Evolutionary conservation across 2,329 filamentous ascomycete genomes (phyloP).

Genomic region (Tolypocladium inflatum): DNA sequence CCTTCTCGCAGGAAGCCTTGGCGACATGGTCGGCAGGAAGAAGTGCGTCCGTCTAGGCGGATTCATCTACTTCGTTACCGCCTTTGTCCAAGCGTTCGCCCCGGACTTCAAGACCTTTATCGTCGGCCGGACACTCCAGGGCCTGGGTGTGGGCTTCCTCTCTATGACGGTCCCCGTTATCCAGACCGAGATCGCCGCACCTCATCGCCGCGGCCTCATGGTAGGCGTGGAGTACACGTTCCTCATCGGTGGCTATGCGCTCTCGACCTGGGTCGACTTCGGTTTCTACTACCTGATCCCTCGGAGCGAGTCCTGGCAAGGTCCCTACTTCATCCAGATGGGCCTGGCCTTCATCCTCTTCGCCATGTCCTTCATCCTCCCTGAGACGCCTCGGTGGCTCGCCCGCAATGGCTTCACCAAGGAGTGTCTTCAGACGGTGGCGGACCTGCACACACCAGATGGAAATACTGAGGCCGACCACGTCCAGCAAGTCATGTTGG

Average conservation of each 20-base stretch:
- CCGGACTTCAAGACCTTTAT: constrained; percentile 6
- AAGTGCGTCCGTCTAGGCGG: constrained; percentile 6
- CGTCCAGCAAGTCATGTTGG: neutral
- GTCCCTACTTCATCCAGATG: constrained; percentile 9
- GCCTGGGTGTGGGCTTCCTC: constrained; percentile 7
- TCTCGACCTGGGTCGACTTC: constrained; percentile 9
- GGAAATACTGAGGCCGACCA: neutral
- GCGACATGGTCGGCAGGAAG: constrained; percentile 8
- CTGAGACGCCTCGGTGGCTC: constrained; percentile 29
- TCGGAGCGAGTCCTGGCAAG: constrained; percentile 6
- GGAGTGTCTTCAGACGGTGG: constrained; percentile 18
- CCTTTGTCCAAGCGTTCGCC: constrained; percentile 8
- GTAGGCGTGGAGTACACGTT: constrained; percentile 9
- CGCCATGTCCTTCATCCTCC: constrained; percentile 10
- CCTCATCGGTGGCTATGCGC: constrained; percentile 7
- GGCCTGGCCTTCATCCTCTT: constrained; percentile 5
- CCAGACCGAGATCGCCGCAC: constrained; percentile 9
- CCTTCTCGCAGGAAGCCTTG: constrained; percentile 3
- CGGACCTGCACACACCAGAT: neutral
- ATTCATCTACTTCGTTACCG: constrained; percentile 9
- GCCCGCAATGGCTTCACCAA: constrained; percentile 20
- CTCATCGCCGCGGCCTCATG: constrained; percentile 9
- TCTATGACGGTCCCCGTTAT: constrained; percentile 9
- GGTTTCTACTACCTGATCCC: constrained; percentile 7
- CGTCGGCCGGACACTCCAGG: constrained; percentile 5